Base-by-base conservation (phyloP, 495 filamentous ascomycete species). In the Stereocaulon alpinum region DNA sequence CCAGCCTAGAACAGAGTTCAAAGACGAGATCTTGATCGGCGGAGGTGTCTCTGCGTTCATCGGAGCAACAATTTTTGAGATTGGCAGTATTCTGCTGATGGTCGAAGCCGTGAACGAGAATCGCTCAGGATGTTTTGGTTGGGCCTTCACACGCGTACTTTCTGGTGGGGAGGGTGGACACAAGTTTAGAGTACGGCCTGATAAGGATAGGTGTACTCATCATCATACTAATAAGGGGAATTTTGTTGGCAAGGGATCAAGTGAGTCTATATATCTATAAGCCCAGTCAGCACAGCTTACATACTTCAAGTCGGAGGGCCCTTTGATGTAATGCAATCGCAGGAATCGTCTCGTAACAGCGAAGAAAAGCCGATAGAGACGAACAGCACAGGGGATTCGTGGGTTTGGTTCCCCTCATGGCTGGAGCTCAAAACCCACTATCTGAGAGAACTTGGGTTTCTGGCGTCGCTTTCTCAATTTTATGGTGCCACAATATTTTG, bases 21-120 rank as follows among this genome's bases (percentile, higher is more conserved):
- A 66, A 2, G 72, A 72, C 27, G 86, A 88, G 67, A 64, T 67
- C 0, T 44, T 70, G 2, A 53, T 67, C 43, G 84, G 75, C 7
- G 81, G 82, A 5, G 86, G 86, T 12, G 75, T 86, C 10, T 83
- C 80, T 0, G 85, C 80, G 5, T 84, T 87, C 60, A 76, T 88
- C 29, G 86, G 86, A n/a, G 82, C 82, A 1, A 86, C 82, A 0
- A 70, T 88, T 4, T 88, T 89, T 66, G 82, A 86, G 64, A 57
- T 87, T 18, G 85, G 85, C 0, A 82, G 79, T 59, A 68, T 88
- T 0, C 66, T 89, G 24, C 69, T 88, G 15, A 74, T 88, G 64
- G 67, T 86, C 4, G 86, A 90, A 65, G 85, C 85, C 11, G 73
- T 88, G 5, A 60, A 88, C 68, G 82, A 82, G 58, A 82, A 84